These are phyloP conservation scores for Phyllosticta citriasiana DNA, from an alignment of 2,329 filamentous ascomycete species.

Conservation along the genomic window DNA sequence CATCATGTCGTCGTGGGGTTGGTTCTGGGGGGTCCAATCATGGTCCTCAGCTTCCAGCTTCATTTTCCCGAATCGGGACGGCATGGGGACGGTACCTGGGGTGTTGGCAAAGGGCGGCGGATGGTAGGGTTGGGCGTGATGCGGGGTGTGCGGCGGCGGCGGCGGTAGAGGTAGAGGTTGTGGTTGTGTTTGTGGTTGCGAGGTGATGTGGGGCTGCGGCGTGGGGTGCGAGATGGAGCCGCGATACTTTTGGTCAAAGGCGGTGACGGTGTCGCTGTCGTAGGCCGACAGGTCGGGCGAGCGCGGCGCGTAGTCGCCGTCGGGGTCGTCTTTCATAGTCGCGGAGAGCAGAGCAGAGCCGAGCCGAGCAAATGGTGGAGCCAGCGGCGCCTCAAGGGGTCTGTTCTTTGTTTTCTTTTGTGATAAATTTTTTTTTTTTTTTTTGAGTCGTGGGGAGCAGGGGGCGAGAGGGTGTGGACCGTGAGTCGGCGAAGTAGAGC, in stretches of 20 bases:
- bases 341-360: not conserved
- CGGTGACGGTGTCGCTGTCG: slow-evolving; percentile 30
- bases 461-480: slow-evolving; percentile 1
- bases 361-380: slow-evolving; percentile 1
- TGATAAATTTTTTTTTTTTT: not conserved
- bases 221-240: slow-evolving; percentile 16
- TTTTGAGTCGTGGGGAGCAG: not conserved
- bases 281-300: slow-evolving; percentile 37
- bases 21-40: not conserved
- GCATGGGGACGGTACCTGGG: slow-evolving; percentile 6
- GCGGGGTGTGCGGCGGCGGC: slow-evolving; percentile 15
- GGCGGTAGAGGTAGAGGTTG: slow-evolving; percentile 17
- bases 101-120: slow-evolving; percentile 20
- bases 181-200: slow-evolving; percentile 9
- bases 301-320: slow-evolving; percentile 11
- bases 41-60: slow-evolving; percentile 8
- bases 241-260: slow-evolving; percentile 22
- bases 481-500: not conserved
- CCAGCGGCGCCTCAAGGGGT: not conserved
- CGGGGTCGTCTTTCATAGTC: slow-evolving; percentile 1
- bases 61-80: slow-evolving; percentile 4
- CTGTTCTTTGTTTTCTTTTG: not conserved
- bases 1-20: slow-evolving; percentile 5
- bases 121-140: slow-evolving; percentile 25
- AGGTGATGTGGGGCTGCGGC: not conserved